These are phyloP conservation scores for Annulohypoxylon maeteangense DNA, from an alignment of 495 filamentous ascomycete species.

Conservation along the genomic window DNA sequence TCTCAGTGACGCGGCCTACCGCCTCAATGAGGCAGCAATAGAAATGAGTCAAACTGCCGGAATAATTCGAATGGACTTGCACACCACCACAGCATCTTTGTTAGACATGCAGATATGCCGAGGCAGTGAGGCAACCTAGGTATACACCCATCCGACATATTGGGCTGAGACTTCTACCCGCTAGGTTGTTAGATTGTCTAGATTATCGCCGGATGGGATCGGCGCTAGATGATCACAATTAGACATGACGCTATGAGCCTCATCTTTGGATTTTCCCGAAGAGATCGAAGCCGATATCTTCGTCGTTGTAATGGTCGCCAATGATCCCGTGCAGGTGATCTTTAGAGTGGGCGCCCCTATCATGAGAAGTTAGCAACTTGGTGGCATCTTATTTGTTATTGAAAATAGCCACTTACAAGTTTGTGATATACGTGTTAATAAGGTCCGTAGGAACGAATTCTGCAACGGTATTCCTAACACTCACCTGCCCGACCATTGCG, in stretches of 20 bases:
- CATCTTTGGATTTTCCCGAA: constrained; percentile 45
- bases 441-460: constrained; percentile 86
- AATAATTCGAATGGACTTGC: constrained; percentile 19
- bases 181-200: neutral
- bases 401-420: constrained; percentile 71
- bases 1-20: constrained; percentile 44
- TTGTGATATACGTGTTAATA: constrained; percentile 90
- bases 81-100: neutral
- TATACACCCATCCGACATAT: too few species aligned
- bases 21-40: constrained; percentile 16
- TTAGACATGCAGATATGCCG: neutral
- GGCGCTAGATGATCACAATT: constrained; percentile 23
- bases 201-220: neutral
- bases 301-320: constrained; percentile 83
- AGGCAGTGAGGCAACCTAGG: constrained; percentile 2
- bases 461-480: constrained; percentile 81
- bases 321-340: constrained; percentile 84
- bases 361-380: constrained; percentile 44
- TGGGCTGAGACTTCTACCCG: neutral
- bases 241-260: constrained; percentile 17
- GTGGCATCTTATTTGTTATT: neutral
- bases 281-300: constrained; percentile 76
- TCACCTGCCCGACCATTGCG: constrained; percentile 75
- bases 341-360: constrained; percentile 80
- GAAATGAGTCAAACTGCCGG: constrained; percentile 29